phyloP scores from a whole-genome alignment of 148 eudicot species.

The Camellia japonica region DNA sequence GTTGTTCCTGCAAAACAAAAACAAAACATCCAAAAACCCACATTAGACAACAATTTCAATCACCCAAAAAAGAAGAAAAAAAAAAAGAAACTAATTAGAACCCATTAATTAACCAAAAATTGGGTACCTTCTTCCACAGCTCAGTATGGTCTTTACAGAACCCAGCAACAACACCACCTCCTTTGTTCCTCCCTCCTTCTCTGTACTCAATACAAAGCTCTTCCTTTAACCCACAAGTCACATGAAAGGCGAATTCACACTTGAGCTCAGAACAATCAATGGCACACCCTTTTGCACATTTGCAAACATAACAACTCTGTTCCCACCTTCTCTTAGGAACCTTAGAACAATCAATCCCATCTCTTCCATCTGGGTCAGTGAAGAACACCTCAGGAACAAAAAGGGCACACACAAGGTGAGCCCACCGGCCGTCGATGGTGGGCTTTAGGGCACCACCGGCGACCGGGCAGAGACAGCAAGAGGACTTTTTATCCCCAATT shows the following conservation, averaged over 20 bases:
- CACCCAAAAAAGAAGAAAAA: neutral
- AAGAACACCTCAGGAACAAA: constrained; percentile 89
- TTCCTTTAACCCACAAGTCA: constrained; percentile 73
- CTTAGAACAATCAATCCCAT: constrained; percentile 63
- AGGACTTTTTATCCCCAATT: neutral
- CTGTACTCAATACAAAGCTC: constrained; percentile 77
- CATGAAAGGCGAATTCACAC: constrained; percentile 70
- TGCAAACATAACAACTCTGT: constrained; percentile 60
- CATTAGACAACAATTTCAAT: neutral
- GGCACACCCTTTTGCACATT: constrained; percentile 52
- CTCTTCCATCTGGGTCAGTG: constrained; percentile 64
- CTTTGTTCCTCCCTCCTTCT: constrained; percentile 40
- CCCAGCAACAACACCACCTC: constrained; percentile 74
- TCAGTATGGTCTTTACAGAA: constrained; percentile 78
- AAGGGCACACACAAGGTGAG: constrained; percentile 76
- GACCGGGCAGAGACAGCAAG: constrained; percentile 73
- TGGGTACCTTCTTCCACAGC: constrained; percentile 70
- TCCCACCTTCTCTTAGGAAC: constrained; percentile 60
- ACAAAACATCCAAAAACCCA: constrained; percentile 8
- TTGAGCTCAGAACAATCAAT: constrained; percentile 80
- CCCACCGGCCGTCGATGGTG: constrained; percentile 61
- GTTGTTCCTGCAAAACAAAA: constrained; percentile 68
- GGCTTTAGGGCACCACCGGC: constrained; percentile 69
- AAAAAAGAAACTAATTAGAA: neutral
- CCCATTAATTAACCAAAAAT: neutral